phyloP scores from a whole-genome alignment of 305 asterid species.

The Andrographis paniculata region DNA sequence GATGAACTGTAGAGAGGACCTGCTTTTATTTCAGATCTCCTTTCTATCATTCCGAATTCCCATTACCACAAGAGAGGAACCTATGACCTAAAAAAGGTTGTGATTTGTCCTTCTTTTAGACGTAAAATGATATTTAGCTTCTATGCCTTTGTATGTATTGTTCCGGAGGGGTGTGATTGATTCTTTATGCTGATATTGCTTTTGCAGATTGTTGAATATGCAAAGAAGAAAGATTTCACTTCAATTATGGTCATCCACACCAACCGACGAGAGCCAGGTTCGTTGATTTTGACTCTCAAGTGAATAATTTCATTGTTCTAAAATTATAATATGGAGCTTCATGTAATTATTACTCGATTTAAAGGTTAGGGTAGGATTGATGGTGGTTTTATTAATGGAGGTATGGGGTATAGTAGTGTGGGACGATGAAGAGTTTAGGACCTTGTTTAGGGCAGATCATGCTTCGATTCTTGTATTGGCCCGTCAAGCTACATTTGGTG shows the following conservation, averaged over 20 bases:
- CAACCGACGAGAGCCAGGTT: slow-evolving; percentile 88
- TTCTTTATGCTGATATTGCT: slow-evolving; percentile 5
- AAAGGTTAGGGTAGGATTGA: no score
- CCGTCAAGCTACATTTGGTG: not conserved
- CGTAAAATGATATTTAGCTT: not conserved
- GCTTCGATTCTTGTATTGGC: no score
- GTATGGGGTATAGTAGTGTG: no score
- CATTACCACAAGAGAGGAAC: slow-evolving; percentile 85
- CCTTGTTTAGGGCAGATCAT: no score
- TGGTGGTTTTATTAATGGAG: no score
- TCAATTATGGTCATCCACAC: slow-evolving; percentile 87
- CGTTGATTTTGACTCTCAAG: slow-evolving; percentile 1
- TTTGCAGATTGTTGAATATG: slow-evolving; percentile 81
- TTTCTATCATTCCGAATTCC: slow-evolving; percentile 76
- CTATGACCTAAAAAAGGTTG: slow-evolving; percentile 82
- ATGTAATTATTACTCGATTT: no score
- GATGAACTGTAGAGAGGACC: slow-evolving; percentile 71
- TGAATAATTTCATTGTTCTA: not conserved
- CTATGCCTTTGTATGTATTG: not conserved
- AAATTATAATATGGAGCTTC: not conserved
- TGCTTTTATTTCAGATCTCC: slow-evolving; percentile 62
- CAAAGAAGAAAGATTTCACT: slow-evolving; percentile 67
- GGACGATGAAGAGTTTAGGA: no score
- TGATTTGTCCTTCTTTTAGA: not conserved
- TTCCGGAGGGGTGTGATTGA: slow-evolving; percentile 8